Conservation (phyloP, 2,329 filamentous ascomycete species). For the Cladosporium oxysporum region DNA sequence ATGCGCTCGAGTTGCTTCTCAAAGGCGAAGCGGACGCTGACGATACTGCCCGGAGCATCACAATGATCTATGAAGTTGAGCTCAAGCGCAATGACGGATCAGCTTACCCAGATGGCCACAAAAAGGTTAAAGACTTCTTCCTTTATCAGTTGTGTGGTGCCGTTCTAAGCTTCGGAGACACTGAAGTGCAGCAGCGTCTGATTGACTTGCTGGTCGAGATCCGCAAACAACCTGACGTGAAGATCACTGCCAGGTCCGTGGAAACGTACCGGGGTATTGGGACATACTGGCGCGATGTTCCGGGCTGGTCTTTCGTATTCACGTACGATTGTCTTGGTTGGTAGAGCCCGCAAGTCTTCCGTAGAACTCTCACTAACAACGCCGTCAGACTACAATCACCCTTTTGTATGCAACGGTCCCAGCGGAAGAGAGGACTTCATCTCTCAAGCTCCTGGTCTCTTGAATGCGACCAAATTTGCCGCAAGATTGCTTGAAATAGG, state of each 20-base stretch:
- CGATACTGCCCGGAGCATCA: neutral
- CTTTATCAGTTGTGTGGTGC: neutral
- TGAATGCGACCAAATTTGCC: neutral
- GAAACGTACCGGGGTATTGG: neutral
- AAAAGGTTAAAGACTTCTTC: neutral
- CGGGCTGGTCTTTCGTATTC: neutral
- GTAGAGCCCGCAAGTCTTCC: neutral
- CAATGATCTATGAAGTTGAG: neutral
- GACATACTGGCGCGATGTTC: neutral
- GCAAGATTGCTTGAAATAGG: neutral
- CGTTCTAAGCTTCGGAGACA: neutral
- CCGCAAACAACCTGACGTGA: neutral
- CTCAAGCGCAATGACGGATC: neutral
- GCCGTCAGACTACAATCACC: neutral
- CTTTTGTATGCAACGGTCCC: neutral
- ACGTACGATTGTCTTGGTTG: neutral
- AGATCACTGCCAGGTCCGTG: neutral
- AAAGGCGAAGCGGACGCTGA: neutral
- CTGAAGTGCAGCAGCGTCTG: neutral
- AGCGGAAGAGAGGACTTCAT: neutral
- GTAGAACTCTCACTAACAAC: neutral
- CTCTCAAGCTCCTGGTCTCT: neutral
- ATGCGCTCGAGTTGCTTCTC: neutral
- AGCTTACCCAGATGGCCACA: neutral
- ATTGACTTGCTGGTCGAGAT: slow-evolving; percentile 2